Conservation (phyloP, 495 filamentous ascomycete genomes). For the Bryoglossum gracile region DNA sequence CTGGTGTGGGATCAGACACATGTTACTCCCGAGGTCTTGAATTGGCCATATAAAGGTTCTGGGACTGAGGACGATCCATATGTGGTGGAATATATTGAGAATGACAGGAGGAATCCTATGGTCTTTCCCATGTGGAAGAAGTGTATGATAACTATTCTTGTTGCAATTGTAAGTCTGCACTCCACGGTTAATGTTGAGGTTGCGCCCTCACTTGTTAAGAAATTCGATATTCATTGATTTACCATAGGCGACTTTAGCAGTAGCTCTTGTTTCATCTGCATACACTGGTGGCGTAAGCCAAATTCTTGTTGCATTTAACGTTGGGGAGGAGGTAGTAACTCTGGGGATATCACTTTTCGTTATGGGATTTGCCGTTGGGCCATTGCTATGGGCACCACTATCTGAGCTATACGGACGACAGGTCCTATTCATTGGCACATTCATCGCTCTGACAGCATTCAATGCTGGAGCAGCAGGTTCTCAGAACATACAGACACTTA, state of each 20-base stretch:
- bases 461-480: slow-evolving; percentile 60
- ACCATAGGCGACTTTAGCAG: slow-evolving; percentile 55
- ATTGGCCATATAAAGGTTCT: slow-evolving; percentile 49
- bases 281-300: slow-evolving; percentile 64
- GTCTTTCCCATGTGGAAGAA: slow-evolving; percentile 52
- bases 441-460: slow-evolving; percentile 41
- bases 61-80: slow-evolving; percentile 74
- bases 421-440: slow-evolving; percentile 39
- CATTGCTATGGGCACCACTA: slow-evolving; percentile 60
- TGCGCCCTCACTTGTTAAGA: background rate
- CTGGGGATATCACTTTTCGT: slow-evolving; percentile 72
- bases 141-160: slow-evolving; percentile 60
- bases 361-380: slow-evolving; percentile 64
- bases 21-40: slow-evolving; percentile 19
- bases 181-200: too few species aligned
- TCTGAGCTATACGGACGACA: slow-evolving; percentile 72
- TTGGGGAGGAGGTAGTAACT: slow-evolving; percentile 55
- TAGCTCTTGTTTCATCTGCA: slow-evolving; percentile 70
- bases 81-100: slow-evolving; percentile 66
- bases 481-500: slow-evolving; percentile 56
- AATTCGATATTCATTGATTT: too few species aligned
- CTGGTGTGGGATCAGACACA: slow-evolving; percentile 20
- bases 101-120: slow-evolving; percentile 70
- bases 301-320: slow-evolving; percentile 52
- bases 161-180: slow-evolving; percentile 41